phyloP scores from a whole-genome alignment of 108 stramenopile genomes.

The Epithemia pelagica region DNA sequence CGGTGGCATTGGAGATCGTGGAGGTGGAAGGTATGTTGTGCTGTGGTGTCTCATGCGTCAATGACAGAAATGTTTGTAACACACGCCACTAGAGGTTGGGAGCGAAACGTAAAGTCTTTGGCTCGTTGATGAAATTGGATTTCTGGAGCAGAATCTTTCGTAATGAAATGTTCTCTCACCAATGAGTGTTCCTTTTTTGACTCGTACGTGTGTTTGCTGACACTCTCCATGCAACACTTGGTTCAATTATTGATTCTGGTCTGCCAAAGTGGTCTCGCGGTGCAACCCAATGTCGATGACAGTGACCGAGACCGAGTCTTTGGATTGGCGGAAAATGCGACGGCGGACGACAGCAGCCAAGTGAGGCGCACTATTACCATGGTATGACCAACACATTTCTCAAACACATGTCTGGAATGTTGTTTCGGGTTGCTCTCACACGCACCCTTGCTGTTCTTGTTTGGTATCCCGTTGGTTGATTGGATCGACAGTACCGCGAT shows the following conservation, averaged over 20 bases:
- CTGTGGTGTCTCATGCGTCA: background rate
- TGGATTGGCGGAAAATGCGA: slow-evolving; percentile 44
- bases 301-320: slow-evolving; percentile 37
- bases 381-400: slow-evolving; percentile 19
- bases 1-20: slow-evolving; percentile 68
- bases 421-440: too few relatives aligned
- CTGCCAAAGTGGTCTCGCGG: slow-evolving; percentile 73
- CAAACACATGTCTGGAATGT: too few relatives aligned
- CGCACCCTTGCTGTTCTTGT: too few relatives aligned
- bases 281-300: slow-evolving; percentile 57
- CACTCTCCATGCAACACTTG: too few relatives aligned
- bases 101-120: background rate
- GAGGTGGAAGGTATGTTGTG: slow-evolving; percentile 61
- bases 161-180: slow-evolving; percentile 4
- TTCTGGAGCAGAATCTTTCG: too few relatives aligned
- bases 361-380: slow-evolving; percentile 82
- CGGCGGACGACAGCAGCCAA: slow-evolving; percentile 13
- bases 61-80: too few relatives aligned
- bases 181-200: too few relatives aligned
- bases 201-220: too few relatives aligned
- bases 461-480: background rate
- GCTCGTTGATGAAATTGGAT: too few relatives aligned
- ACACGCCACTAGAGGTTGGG: too few relatives aligned
- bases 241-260: too few relatives aligned
- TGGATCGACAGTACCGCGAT: slow-evolving; percentile 49